Percentiles rank a stretch among this genome's conserved stretches.
phyloP scores from a whole-genome alignment of 2,329 filamentous ascomycete species.

The Aurifilum marmelostoma region DNA sequence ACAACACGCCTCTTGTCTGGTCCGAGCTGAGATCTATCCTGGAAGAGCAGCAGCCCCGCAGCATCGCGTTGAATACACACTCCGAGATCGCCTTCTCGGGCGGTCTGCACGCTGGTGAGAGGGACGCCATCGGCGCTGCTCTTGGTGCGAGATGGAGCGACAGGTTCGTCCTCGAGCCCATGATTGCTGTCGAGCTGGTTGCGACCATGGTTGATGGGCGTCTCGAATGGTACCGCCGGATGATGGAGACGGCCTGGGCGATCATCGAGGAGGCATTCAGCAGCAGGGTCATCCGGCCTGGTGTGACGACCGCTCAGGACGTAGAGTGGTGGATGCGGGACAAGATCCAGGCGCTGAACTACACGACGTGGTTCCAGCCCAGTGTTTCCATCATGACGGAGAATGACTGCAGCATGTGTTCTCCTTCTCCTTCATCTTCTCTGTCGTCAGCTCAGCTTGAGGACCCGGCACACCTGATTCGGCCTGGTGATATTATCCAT shows the following conservation, averaged over 20 bases:
- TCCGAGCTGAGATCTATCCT: constrained; percentile 43
- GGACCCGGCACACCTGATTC: constrained; percentile 38
- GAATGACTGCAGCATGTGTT: constrained; percentile 31
- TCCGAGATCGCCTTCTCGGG: constrained; percentile 49
- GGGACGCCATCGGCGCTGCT: constrained; percentile 39
- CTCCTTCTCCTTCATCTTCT: not conserved
- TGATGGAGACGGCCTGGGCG: constrained; percentile 56
- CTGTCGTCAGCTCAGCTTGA: constrained; percentile 19
- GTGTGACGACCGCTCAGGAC: constrained; percentile 48
- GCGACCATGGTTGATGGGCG: constrained; percentile 47
- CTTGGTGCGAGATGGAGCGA: constrained; percentile 45
- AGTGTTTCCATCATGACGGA: constrained; percentile 47
- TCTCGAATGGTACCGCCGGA: constrained; percentile 46
- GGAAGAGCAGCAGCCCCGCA: constrained; percentile 39
- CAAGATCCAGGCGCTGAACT: constrained; percentile 51
- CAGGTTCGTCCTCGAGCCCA: constrained; percentile 46
- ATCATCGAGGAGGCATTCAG: constrained; percentile 52
- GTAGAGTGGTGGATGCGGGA: constrained; percentile 58
- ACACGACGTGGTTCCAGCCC: constrained; percentile 57
- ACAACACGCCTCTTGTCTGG: constrained; percentile 51
- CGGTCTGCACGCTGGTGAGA: constrained; percentile 53
- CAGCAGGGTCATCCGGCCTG: constrained; percentile 46
- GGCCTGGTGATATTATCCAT: constrained; percentile 51
- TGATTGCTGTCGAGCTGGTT: constrained; percentile 51
- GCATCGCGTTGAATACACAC: constrained; percentile 50